These are phyloP conservation scores for Amanita thiersii DNA, from an alignment of 768 basidiomycete genomes.

Conservation along the genomic window DNA sequence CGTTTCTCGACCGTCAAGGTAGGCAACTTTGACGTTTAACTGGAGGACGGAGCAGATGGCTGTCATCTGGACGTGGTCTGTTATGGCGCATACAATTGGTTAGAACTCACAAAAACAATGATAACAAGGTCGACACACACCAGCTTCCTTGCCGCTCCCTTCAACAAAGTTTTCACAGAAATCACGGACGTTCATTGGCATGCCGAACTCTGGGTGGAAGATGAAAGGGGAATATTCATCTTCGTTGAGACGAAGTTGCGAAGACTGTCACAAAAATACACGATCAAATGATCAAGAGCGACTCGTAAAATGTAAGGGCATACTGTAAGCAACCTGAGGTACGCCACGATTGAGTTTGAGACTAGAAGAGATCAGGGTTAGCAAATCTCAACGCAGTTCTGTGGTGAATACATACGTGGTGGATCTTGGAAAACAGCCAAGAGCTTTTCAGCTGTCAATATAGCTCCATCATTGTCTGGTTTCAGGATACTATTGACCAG, in stretches of 20 bases:
- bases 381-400: not conserved
- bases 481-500: conserved; percentile 39
- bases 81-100: not conserved
- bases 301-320: conserved; percentile 9
- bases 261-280: conserved; percentile 38
- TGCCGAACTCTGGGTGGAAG: conserved; percentile 63
- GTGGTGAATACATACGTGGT: conserved; percentile 44
- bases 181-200: conserved; percentile 42
- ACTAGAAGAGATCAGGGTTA: conserved; percentile 21
- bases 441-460: conserved; percentile 28
- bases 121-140: conserved; percentile 23
- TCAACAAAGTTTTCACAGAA: conserved; percentile 82
- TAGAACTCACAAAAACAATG: not conserved
- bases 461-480: conserved; percentile 24
- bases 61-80: conserved; percentile 77
- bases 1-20: conserved; percentile 58
- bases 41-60: conserved; percentile 65
- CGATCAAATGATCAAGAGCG: not conserved
- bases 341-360: conserved; percentile 71
- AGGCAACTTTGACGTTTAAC: conserved; percentile 67
- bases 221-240: conserved; percentile 65
- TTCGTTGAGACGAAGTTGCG: conserved; percentile 64
- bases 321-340: conserved; percentile 71
- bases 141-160: conserved; percentile 69
- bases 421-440: conserved; percentile 46